phyloP scores from a whole-genome alignment of 306 rosid genomes.

The Dalbergia oliveri region DNA sequence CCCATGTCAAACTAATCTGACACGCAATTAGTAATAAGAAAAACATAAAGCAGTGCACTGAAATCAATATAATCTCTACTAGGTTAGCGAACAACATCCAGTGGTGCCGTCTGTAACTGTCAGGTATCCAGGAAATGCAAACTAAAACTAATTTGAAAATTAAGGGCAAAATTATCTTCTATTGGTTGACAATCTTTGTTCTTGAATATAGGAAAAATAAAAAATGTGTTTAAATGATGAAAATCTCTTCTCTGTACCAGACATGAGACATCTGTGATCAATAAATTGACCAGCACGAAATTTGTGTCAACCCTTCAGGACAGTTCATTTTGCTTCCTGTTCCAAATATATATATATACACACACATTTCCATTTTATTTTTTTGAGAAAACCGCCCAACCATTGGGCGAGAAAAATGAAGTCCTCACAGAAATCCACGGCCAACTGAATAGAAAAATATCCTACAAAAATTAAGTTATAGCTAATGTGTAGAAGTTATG shows the following conservation, averaged over 20 bases:
- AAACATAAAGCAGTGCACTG: background rate
- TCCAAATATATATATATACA: too few relatives aligned
- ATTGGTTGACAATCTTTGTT: slow-evolving; percentile 1
- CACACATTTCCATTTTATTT: background rate
- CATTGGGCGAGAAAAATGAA: background rate
- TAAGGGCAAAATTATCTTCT: background rate
- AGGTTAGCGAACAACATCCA: slow-evolving; percentile 7
- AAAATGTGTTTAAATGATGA: background rate
- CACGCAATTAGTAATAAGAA: background rate
- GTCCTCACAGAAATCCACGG: background rate
- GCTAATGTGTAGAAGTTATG: background rate
- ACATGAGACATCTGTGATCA: background rate
- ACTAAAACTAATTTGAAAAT: slow-evolving; percentile 11
- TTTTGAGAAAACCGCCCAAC: background rate
- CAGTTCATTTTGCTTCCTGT: background rate
- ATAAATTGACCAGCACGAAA: background rate
- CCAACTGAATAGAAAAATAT: background rate
- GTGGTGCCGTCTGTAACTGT: background rate
- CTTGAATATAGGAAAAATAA: background rate
- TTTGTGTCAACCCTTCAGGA: background rate
- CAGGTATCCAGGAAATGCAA: background rate
- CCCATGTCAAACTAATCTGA: too few relatives aligned
- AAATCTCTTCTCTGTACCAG: background rate
- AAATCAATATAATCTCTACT: slow-evolving; percentile 12
- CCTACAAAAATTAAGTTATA: background rate